Conservation (phyloP, 78 protist species). For the Dictyostelium purpureum region DNA sequence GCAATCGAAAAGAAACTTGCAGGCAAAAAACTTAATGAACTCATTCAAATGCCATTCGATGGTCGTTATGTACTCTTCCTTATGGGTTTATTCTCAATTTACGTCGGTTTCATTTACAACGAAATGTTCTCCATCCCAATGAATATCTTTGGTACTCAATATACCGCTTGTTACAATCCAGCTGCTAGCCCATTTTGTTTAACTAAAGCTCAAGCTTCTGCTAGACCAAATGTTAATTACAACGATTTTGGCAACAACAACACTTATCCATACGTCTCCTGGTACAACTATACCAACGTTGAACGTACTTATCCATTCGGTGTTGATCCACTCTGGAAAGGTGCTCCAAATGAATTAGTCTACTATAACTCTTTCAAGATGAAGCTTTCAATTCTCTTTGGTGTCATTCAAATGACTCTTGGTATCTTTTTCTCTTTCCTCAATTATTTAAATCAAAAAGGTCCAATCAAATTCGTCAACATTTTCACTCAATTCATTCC, state of each 20-base stretch:
- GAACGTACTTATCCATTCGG: conserved; percentile 90
- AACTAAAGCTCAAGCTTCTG: too few relatives aligned
- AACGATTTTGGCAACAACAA: too few relatives aligned
- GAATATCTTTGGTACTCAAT: conserved; percentile 58
- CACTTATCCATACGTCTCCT: background rate
- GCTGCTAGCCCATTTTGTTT: too few relatives aligned
- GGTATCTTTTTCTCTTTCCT: conserved; percentile 91
- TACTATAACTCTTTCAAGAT: conserved; percentile 99
- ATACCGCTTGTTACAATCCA: too few relatives aligned
- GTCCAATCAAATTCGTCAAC: conserved; percentile 84
- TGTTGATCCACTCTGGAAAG: conserved; percentile 90
- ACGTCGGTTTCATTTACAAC: conserved; percentile 98
- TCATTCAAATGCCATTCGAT: conserved; percentile 91
- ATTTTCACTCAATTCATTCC: conserved; percentile 94
- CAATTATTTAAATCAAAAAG: conserved; percentile 85
- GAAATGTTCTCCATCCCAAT: conserved; percentile 89
- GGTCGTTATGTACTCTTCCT: conserved; percentile 98
- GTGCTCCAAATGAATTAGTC: conserved; percentile 92
- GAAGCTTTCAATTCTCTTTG: conserved; percentile 98
- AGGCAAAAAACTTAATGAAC: conserved; percentile 81
- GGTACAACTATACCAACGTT: background rate
- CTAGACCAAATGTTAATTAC: too few relatives aligned
- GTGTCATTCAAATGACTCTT: conserved; percentile 97
- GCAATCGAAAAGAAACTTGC: conserved; percentile 88
- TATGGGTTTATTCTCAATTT: conserved; percentile 98